Evolutionary conservation across 2,329 filamentous ascomycete species (phyloP).

Genomic region (Metarhizium humberi): DNA sequence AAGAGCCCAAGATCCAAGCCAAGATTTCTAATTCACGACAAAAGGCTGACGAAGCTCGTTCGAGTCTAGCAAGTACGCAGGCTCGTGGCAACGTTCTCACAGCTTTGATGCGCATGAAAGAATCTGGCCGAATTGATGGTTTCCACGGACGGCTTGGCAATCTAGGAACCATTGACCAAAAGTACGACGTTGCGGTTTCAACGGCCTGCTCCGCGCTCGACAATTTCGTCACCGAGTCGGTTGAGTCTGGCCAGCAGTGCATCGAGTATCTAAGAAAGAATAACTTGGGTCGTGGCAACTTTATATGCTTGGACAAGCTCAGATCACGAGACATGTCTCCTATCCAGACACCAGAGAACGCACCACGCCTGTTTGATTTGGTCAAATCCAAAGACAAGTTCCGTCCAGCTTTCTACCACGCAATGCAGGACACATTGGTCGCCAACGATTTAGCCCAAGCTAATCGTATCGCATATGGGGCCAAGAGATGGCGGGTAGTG

Average conservation of each 20-base stretch:
- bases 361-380: slow-evolving; percentile 86
- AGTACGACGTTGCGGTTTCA: slow-evolving; percentile 96
- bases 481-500: slow-evolving; percentile 89
- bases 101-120: slow-evolving; percentile 87
- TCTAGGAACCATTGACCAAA: slow-evolving; percentile 83
- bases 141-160: slow-evolving; percentile 95
- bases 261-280: slow-evolving; percentile 97
- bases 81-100: slow-evolving; percentile 88
- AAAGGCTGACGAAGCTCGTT: slow-evolving; percentile 91
- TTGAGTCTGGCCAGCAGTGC: slow-evolving; percentile 93
- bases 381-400: slow-evolving; percentile 85
- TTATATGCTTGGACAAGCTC: slow-evolving; percentile 88
- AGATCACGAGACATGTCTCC: slow-evolving; percentile 66
- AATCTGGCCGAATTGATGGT: slow-evolving; percentile 92
- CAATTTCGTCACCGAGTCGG: slow-evolving; percentile 93
- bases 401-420: slow-evolving; percentile 85
- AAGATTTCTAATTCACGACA: slow-evolving; percentile 85
- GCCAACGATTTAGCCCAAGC: slow-evolving; percentile 90
- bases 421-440: slow-evolving; percentile 90
- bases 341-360: slow-evolving; percentile 84
- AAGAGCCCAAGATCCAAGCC: slow-evolving; percentile 73
- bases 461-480: slow-evolving; percentile 92
- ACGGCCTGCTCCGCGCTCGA: slow-evolving; percentile 87
- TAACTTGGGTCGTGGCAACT: slow-evolving; percentile 91
- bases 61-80: slow-evolving; percentile 80